Evolutionary conservation across 345 rosid species (phyloP).

Genomic region (Corchorus olitorius): DNA sequence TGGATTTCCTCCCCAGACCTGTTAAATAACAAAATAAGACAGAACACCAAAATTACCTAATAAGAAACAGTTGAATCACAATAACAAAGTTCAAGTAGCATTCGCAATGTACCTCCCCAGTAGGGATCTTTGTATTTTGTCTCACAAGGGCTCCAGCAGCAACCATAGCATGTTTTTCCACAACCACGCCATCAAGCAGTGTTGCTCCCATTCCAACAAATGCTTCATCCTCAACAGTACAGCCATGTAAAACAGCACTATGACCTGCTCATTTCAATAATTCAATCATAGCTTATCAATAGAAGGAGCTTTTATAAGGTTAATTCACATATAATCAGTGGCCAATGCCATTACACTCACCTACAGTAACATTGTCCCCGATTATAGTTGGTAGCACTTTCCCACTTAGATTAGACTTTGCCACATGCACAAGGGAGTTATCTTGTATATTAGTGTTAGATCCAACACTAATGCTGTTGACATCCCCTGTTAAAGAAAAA

Average conservation of each 20-base stretch:
- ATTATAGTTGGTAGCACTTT: constrained; percentile 80
- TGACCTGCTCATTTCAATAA: constrained; percentile 63
- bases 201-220: constrained; percentile 96
- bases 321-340: neutral
- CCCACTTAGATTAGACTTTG: constrained; percentile 90
- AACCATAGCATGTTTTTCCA: constrained; percentile 88
- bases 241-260: constrained; percentile 95
- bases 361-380: constrained; percentile 96
- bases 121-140: constrained; percentile 81
- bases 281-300: constrained; percentile 20
- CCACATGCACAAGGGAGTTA: constrained; percentile 95
- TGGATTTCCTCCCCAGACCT: constrained; percentile 99
- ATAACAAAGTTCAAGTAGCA: neutral
- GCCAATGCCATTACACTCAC: constrained; percentile 41
- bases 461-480: constrained; percentile 76
- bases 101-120: constrained; percentile 72
- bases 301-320: neutral
- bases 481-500: constrained; percentile 61
- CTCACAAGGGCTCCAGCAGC: constrained; percentile 98
- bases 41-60: neutral
- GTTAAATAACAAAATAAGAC: constrained; percentile 11
- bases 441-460: constrained; percentile 96
- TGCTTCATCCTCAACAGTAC: constrained; percentile 89
- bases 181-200: constrained; percentile 85
- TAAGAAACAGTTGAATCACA: neutral